phyloP scores from a whole-genome alignment of 1,139 yeast species.

The Yamadazyma dushanensis region DNA sequence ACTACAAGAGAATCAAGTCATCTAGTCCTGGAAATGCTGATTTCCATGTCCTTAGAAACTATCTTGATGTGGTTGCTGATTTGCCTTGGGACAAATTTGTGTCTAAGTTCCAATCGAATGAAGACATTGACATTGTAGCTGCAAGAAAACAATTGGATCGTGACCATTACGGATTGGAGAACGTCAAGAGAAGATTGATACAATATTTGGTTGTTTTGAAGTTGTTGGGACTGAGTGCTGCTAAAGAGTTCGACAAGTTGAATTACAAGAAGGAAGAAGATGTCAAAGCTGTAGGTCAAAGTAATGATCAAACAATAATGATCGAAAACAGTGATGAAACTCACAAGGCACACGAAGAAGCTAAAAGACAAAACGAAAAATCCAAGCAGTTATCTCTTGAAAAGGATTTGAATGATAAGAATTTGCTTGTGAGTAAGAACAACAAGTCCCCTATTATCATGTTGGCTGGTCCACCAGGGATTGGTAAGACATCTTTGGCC shows the following conservation, averaged over 20 bases:
- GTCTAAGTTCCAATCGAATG: constrained; percentile 39
- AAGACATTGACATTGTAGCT: constrained; percentile 48
- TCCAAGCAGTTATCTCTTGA: constrained; percentile 17
- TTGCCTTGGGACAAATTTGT: constrained; percentile 59
- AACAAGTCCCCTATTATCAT: constrained; percentile 73
- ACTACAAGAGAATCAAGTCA: constrained; percentile 59
- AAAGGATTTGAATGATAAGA: constrained; percentile 12
- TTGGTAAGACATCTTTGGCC: constrained; percentile 90
- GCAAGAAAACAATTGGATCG: constrained; percentile 67
- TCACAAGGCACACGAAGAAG: constrained; percentile 26
- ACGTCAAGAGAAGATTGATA: constrained; percentile 76
- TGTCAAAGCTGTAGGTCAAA: constrained; percentile 7
- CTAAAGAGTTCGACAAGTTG: constrained; percentile 20
- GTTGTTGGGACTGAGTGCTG: constrained; percentile 50
- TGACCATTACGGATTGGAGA: constrained; percentile 83
- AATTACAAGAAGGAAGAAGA: constrained; percentile 12
- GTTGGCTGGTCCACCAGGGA: constrained; percentile 94
- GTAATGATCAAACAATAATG: constrained; percentile 20
- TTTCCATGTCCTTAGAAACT: constrained; percentile 69
- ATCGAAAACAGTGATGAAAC: constrained; percentile 42
- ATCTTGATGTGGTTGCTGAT: constrained; percentile 68
- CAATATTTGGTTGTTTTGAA: constrained; percentile 82
- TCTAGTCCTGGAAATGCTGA: constrained; percentile 72
- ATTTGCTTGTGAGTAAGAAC: constrained; percentile 27
- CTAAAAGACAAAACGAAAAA: constrained; percentile 25